These are phyloP conservation scores for Russula sp. DNA, from an alignment of 768 basidiomycete species.

Conservation along the genomic window DNA sequence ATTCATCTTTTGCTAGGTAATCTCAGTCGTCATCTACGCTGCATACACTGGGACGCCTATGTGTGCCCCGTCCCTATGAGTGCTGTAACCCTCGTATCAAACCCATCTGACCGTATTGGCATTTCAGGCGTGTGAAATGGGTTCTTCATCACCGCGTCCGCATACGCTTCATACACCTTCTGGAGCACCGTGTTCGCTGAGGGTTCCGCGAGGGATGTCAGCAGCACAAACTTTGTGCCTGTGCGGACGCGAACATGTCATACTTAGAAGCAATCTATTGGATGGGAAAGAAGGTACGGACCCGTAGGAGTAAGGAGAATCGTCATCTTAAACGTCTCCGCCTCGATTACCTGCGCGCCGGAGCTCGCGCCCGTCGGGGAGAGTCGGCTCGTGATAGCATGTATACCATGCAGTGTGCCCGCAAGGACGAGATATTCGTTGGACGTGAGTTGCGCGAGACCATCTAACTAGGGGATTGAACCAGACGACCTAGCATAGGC, in stretches of 20 bases:
- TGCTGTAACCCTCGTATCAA: conserved; percentile 67
- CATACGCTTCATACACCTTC: conserved; percentile 89
- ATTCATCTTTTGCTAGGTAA: background rate
- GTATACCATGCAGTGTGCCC: conserved; percentile 95
- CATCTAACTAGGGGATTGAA: conserved; percentile 51
- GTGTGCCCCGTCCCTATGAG: conserved; percentile 42
- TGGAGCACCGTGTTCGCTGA: conserved; percentile 69
- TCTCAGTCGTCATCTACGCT: too few species aligned
- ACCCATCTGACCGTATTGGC: conserved; percentile 91
- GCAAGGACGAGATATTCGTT: conserved; percentile 96
- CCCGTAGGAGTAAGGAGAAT: conserved; percentile 89
- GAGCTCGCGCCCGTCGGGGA: conserved; percentile 81
- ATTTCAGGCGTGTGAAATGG: conserved; percentile 99
- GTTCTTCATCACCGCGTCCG: conserved; percentile 97
- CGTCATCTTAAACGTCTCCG: conserved; percentile 92
- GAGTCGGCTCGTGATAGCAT: conserved; percentile 93
- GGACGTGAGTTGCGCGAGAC: conserved; percentile 84
- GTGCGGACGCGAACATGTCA: background rate
- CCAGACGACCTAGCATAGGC: background rate
- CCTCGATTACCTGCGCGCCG: conserved; percentile 93
- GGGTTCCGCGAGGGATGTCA: conserved; percentile 76
- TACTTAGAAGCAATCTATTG: background rate
- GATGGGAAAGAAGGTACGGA: conserved; percentile 37
- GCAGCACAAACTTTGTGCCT: conserved; percentile 95
- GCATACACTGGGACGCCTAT: background rate